Evolutionary conservation across 2,329 filamentous ascomycete genomes (phyloP), one percentile per base, ranked within the genome.

Genomic region (Fusarium lateritium): DNA sequence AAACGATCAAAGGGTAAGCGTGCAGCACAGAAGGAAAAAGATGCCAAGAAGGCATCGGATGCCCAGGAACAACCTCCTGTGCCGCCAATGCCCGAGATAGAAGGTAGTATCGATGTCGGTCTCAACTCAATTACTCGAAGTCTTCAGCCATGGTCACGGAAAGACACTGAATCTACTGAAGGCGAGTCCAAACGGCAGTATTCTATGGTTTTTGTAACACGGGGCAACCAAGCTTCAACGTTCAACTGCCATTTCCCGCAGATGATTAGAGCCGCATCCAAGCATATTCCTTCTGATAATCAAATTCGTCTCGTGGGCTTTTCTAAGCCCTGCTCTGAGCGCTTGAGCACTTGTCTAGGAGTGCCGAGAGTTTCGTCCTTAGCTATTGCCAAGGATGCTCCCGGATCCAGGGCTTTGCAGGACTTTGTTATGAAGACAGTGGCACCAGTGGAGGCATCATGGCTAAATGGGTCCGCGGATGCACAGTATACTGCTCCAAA

Each of bases 331-430:
- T 87, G 85, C 50, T 89, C 90, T 45, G 80, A 86, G 17, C 84
- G 84, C 14, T 78, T 94, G 17, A 86, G 86, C 47, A 77, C 80
- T 31, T 83, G 83, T 21, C 80, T 93, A 5, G 86, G 86, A 3
- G 82, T 93, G 11, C 88, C 89, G 1, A 84, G 89, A 34, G 89
- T 89, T 1, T 91, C 90, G 2, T 88, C 89, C 22, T 79, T 94
- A 33, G 91, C 86, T 1, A 76, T 94, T 8, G 77, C 83, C 21
- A 80, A 82, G 8, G 84, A 81, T 38, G 88, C 90, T 1, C 88
- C 89, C 0, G 84, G 86, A 42, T 83, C 86, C 0, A 83, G 83
- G 50, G 83, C 86, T 2, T 76, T 94, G 11, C 75, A 90, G 24
- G 83, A 88, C 6, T 87, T 89, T 69, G 83, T 89, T 2, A 77